Percentiles rank a stretch among this genome's conserved stretches.
These are phyloP conservation scores for Nicotiana attenuata DNA, from an alignment of 257 asterid species.

Conservation along the genomic window DNA sequence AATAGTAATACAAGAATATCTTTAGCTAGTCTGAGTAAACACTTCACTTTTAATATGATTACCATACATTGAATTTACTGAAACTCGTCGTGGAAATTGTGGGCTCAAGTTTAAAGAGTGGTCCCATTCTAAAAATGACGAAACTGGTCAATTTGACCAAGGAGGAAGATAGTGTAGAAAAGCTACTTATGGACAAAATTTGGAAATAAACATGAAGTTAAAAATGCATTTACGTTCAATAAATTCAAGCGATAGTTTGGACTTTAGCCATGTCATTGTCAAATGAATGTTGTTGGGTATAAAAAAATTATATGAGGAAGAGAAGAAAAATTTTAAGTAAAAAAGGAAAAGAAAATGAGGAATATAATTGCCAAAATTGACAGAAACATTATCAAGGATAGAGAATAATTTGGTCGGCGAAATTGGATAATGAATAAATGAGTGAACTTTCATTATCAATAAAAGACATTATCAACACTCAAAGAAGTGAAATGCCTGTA, in stretches of 20 bases:
- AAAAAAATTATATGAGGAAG: neutral
- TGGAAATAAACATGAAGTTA: neutral
- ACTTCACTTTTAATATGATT: neutral
- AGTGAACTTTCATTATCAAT: neutral
- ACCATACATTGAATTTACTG: neutral
- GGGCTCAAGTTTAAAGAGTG: neutral
- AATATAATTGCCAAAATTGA: constrained; percentile 3
- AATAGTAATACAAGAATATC: neutral
- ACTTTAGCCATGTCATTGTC: neutral
- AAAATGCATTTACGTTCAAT: neutral
- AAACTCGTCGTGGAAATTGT: neutral
- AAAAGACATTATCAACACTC: no score
- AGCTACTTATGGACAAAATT: neutral
- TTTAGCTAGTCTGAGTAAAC: neutral
- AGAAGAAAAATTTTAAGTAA: neutral
- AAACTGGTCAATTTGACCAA: neutral
- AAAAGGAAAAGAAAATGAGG: neutral
- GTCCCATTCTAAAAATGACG: neutral
- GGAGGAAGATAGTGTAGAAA: neutral
- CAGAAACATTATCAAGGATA: neutral
- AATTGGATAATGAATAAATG: neutral
- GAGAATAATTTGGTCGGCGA: constrained; percentile 15
- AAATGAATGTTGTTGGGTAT: neutral
- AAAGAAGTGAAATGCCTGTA: neutral
- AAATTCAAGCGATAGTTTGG: neutral